Base-by-base conservation (phyloP, 2,329 filamentous ascomycete species). In the Trichoderma aggressivum region DNA sequence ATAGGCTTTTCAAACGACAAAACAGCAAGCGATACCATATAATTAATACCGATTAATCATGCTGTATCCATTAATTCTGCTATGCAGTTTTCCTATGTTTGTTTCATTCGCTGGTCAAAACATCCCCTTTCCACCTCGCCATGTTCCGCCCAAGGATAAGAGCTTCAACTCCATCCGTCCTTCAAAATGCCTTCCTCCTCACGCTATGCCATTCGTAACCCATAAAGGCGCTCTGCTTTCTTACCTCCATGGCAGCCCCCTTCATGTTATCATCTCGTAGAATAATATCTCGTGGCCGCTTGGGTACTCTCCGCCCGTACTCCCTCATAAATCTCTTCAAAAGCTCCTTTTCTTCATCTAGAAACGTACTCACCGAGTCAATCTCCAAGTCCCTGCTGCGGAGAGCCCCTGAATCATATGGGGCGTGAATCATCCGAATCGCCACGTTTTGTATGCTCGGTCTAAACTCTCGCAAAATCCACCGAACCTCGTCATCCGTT, bases 141-240 rank as follows among this genome's bases (percentile, higher is more conserved):
- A 59, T 47, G 10, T 39, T 18, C 53, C 36, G 7, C 24, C 18
- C 14, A 14, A 28, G 10, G 24, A 50, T 50, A 11, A 1, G 12
- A 39, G 24, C 36, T 59, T 66, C 24, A 65, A n/a, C 12, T 28
- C 47, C 53, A 50, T 43, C 53, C 65, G 6, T 70, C 73, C 60
- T 75, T 71, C n/a, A 71, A 63, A 80, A 82, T 3, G 79, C 78
- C 11, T 76, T 76, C 1, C 80, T 80, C 47, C 79, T 77, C 78
- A 81, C 80, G 72, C 90, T 84, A 14, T 90, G 88, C 85, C 96
- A 98, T 2, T 92, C 93, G 79, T 99, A 99, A 1, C 95, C 95
- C 73, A 97, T 81, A 80, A 98, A 98, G 0, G 94, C 94, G 30
- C 88, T 92, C 78, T 87, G 88, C 81, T 95, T 97, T 72, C 96